Evolutionary conservation across 257 asterid species (phyloP).

Genomic region (Perilla frutescens): DNA sequence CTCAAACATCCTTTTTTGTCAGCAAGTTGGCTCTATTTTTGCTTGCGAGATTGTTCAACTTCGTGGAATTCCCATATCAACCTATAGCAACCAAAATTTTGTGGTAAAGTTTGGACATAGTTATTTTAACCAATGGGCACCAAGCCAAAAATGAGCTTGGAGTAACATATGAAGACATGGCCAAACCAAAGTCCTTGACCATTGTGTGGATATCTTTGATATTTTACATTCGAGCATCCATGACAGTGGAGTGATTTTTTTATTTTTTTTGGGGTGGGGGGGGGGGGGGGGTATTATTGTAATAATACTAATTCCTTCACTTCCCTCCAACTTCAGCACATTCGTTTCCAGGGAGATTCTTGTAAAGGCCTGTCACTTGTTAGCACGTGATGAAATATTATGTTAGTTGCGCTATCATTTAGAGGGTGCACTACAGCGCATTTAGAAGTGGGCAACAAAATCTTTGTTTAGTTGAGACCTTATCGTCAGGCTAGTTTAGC

Average conservation of each 20-base stretch:
- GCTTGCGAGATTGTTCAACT: too few species aligned
- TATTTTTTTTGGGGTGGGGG: background rate
- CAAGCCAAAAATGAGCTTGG: background rate
- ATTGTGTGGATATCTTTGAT: background rate
- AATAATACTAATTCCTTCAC: too few species aligned
- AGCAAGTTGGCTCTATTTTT: background rate
- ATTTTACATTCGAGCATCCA: background rate
- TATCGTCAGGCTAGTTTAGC: background rate
- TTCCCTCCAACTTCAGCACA: background rate
- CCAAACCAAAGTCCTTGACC: background rate
- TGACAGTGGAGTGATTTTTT: background rate
- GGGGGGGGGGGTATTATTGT: too few species aligned
- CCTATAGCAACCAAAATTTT: background rate
- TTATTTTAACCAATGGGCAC: background rate
- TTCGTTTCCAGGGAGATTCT: background rate
- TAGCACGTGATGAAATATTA: background rate
- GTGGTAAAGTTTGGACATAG: background rate
- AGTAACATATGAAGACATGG: too few species aligned
- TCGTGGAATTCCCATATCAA: too few species aligned
- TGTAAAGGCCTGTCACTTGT: background rate
- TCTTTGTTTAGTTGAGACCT: background rate
- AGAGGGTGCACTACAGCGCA: background rate
- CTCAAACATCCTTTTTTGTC: background rate
- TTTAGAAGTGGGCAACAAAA: background rate
- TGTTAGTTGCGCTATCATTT: background rate